Percentiles rank a stretch among this genome's conserved stretches.
These are phyloP conservation scores for Sphagnum contortum DNA, from an alignment of 225 moss, liverwort and hornwort genomes.

Conservation along the genomic window DNA sequence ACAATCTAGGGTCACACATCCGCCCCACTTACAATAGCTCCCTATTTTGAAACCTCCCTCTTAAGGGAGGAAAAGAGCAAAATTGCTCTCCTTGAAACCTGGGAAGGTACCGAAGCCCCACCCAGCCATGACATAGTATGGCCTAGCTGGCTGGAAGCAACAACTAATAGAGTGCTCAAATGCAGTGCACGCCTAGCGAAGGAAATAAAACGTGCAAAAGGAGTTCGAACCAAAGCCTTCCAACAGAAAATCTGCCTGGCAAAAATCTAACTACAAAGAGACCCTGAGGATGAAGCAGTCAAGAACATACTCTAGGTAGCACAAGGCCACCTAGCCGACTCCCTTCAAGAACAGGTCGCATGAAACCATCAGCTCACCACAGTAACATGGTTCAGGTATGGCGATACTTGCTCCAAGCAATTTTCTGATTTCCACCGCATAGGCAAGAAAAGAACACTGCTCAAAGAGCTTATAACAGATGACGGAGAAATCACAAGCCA, in stretches of 20 bases:
- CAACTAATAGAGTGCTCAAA: not conserved
- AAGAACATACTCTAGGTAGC: not conserved
- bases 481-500: too few relatives aligned
- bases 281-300: not conserved
- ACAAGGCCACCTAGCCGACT: not conserved
- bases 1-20: not conserved
- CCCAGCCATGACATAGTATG: not conserved
- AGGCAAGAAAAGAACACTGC: too few relatives aligned
- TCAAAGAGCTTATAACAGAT: too few relatives aligned
- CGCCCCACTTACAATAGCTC: too few relatives aligned
- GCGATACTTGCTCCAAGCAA: too few relatives aligned
- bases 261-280: not conserved
- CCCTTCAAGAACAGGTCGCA: not conserved
- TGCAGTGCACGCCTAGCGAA: not conserved
- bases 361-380: too few relatives aligned
- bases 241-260: not conserved
- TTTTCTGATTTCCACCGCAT: too few relatives aligned
- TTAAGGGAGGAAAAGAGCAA: not conserved
- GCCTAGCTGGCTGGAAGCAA: not conserved
- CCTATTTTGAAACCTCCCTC: not conserved
- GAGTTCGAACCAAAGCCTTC: not conserved
- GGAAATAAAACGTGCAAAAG: not conserved
- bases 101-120: not conserved
- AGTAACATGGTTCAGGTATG: too few relatives aligned
- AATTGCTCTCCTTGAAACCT: not conserved